A percentile compares a stretch with the other conserved stretches of the same genome.
Evolutionary conservation across 306 rosid genomes (phyloP).

Genomic region (Arachis stenosperma): DNA sequence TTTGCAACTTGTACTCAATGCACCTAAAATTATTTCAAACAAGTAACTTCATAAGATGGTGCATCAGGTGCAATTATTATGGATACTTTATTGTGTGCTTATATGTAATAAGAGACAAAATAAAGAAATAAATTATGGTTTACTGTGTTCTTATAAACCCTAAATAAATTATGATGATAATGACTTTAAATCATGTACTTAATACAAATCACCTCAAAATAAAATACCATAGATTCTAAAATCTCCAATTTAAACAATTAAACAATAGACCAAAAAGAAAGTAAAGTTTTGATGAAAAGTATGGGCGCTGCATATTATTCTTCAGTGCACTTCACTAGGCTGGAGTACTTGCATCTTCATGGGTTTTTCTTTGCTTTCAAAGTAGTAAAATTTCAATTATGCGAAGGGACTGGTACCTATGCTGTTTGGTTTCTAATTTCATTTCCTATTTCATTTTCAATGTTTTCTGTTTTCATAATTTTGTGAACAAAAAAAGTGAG

Average conservation of each 20-base stretch:
- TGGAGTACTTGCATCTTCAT: slow-evolving; percentile 26
- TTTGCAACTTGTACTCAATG: slow-evolving; percentile 20
- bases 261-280: neutral
- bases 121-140: neutral
- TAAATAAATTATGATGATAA: too few relatives aligned
- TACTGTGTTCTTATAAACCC: too few relatives aligned
- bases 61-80: slow-evolving; percentile 19
- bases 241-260: neutral
- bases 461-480: too few relatives aligned
- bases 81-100: slow-evolving; percentile 12
- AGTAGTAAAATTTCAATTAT: neutral
- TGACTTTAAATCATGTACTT: neutral
- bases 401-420: neutral
- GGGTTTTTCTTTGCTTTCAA: neutral
- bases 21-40: neutral
- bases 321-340: slow-evolving; percentile 11
- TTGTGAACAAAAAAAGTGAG: too few relatives aligned
- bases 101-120: neutral
- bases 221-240: neutral
- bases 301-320: neutral
- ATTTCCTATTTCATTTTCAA: too few relatives aligned
- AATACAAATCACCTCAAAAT: neutral
- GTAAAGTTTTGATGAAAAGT: neutral
- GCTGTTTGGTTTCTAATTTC: too few relatives aligned
- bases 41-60: slow-evolving; percentile 3